Percentiles rank a stretch among this genome's conserved stretches.
phyloP scores from a whole-genome alignment of 2,329 filamentous ascomycete species.

The Botrytis hyacinthi region DNA sequence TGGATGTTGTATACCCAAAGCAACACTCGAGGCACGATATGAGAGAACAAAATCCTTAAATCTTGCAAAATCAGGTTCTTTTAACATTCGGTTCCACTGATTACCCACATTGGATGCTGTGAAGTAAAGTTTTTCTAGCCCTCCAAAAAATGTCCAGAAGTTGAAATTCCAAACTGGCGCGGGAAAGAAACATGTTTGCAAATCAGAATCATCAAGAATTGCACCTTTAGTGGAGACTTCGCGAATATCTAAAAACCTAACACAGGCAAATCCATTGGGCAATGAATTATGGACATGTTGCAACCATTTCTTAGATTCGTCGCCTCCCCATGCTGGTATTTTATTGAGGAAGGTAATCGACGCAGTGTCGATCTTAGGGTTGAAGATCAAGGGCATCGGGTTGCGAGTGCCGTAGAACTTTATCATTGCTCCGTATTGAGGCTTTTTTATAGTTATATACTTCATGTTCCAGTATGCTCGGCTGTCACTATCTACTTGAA shows the following conservation, averaged over 20 bases:
- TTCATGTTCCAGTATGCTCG: not conserved
- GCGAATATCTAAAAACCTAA: not conserved
- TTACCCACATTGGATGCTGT: not conserved
- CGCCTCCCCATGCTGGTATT: not conserved
- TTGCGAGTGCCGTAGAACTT: not conserved
- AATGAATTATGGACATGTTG: not conserved
- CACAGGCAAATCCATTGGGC: not conserved
- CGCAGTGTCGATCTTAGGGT: not conserved
- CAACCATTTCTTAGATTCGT: not conserved
- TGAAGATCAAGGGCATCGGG: not conserved
- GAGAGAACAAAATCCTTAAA: not conserved
- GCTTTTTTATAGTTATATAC: not conserved
- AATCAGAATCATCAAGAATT: not conserved
- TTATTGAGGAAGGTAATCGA: not conserved
- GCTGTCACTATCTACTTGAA: not conserved
- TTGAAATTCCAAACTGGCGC: not conserved
- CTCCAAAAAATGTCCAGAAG: not conserved
- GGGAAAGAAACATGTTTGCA: not conserved
- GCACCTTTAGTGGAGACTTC: not conserved
- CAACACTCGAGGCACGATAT: not conserved
- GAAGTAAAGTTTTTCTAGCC: not conserved
- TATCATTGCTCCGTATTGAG: accelerated
- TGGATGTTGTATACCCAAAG: not conserved
- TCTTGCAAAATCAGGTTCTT: not conserved
- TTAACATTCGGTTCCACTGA: not conserved